A percentile compares a stretch with the other conserved stretches of the same genome.
These are phyloP conservation scores for Hippophae rhamnoides DNA, from an alignment of 306 rosid genomes.

Conservation along the genomic window DNA sequence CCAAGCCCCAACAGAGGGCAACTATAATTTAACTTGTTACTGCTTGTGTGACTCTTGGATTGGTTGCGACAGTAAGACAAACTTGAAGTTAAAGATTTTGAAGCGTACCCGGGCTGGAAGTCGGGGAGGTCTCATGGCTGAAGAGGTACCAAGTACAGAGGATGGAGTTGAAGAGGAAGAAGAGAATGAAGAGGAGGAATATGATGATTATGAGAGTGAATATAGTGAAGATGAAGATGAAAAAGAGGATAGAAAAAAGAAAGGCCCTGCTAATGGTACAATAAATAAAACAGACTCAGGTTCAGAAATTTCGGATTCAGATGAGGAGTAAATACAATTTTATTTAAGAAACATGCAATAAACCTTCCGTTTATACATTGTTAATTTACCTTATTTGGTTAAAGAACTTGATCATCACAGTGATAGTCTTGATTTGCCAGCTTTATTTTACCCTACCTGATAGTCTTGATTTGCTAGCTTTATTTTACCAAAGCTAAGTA, in stretches of 20 bases:
- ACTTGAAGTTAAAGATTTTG: conserved; percentile 64
- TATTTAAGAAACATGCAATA: conserved; percentile 5
- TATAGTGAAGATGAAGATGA: conserved; percentile 56
- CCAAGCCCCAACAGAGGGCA: conserved; percentile 91
- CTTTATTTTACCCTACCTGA: background rate
- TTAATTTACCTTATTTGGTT: conserved; percentile 8
- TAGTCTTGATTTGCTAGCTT: background rate
- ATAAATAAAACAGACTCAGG: conserved; percentile 13
- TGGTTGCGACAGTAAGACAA: conserved; percentile 74
- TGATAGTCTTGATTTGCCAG: conserved; percentile 2
- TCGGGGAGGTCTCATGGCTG: conserved; percentile 47
- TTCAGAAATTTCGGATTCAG: conserved; percentile 35
- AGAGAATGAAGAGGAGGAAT: conserved; percentile 49
- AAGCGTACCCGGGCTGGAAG: conserved; percentile 93
- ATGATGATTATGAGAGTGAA: conserved; percentile 58
- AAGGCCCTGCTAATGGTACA: conserved; percentile 34
- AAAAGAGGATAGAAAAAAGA: conserved; percentile 28
- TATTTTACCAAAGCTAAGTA: background rate
- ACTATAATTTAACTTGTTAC: conserved; percentile 71
- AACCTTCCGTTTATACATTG: background rate
- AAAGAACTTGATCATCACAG: conserved; percentile 17
- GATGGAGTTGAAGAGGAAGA: conserved; percentile 59
- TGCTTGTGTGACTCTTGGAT: conserved; percentile 90
- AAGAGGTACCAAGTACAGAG: conserved; percentile 35
- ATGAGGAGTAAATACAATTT: conserved; percentile 23